A percentile compares a stretch with the other conserved stretches of the same genome.
Evolutionary conservation across 306 rosid genomes (phyloP).

Genomic region (Lupinus albus): DNA sequence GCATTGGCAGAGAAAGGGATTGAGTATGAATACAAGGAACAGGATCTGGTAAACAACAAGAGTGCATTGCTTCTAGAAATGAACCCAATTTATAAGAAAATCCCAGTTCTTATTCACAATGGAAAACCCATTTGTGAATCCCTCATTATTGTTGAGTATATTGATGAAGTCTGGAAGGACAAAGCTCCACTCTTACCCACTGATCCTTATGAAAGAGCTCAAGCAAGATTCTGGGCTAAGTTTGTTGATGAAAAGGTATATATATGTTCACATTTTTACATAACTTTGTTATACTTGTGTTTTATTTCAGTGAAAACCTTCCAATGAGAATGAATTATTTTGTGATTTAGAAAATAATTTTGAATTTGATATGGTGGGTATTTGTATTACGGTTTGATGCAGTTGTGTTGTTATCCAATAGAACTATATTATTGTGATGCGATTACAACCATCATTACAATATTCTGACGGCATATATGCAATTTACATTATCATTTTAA

Average conservation of each 20-base stretch:
- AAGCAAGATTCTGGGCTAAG: constrained; percentile 41
- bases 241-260: constrained; percentile 39
- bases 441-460: no score
- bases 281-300: neutral
- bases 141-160: constrained; percentile 31
- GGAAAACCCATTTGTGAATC: constrained; percentile 44
- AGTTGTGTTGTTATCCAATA: no score
- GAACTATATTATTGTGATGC: no score
- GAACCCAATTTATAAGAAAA: constrained; percentile 37
- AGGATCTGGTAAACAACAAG: neutral
- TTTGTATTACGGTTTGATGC: no score
- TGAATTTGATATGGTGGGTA: no score
- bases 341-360: no score
- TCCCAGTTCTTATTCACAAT: constrained; percentile 43
- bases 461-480: no score
- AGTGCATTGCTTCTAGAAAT: neutral
- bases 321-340: no score
- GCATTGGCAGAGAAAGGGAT: constrained; percentile 9
- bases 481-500: no score
- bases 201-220: constrained; percentile 32
- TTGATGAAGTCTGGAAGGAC: constrained; percentile 43
- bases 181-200: constrained; percentile 26
- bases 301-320: neutral
- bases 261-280: neutral
- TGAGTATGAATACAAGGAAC: neutral